A percentile compares a stretch with the other conserved stretches of the same genome.
phyloP scores from a whole-genome alignment of 1,284 basidiomycete genomes.

The Pholiota adiposa region DNA sequence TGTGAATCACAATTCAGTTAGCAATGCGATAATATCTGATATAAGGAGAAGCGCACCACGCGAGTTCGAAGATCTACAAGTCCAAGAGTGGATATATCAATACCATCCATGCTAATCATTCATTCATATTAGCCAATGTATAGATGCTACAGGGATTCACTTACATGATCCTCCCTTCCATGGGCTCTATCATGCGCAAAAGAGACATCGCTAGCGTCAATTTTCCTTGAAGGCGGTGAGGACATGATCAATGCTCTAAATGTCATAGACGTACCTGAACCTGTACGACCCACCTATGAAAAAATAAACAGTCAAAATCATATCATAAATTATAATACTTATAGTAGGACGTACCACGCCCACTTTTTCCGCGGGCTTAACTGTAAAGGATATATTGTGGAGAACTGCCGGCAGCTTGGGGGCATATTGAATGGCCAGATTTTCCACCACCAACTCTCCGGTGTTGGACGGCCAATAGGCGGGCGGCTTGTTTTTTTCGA shows the following conservation, averaged over 20 bases:
- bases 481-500: conserved; percentile 61
- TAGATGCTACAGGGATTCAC: conserved; percentile 21
- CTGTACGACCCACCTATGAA: conserved; percentile 63
- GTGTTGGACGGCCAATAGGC: conserved; percentile 79
- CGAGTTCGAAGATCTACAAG: conserved; percentile 77
- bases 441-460: conserved; percentile 59
- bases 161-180: conserved; percentile 72
- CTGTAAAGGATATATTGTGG: conserved; percentile 68
- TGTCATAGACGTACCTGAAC: conserved; percentile 48
- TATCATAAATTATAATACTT: not conserved
- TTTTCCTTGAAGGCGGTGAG: conserved; percentile 49
- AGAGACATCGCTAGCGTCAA: conserved; percentile 78
- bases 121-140: not conserved
- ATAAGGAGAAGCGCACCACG: conserved; percentile 51
- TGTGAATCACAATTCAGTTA: no score
- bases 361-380: conserved; percentile 78
- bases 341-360: conserved; percentile 55
- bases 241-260: not conserved
- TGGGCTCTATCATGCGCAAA: conserved; percentile 81
- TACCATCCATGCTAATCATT: conserved; percentile 68
- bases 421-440: conserved; percentile 76
- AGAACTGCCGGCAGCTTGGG: conserved; percentile 76
- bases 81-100: conserved; percentile 83
- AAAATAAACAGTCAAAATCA: not conserved
- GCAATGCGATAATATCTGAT: no score